Conservation (phyloP, 1,139 yeast genomes). For the Zygosaccharomyces pseudobailii region DNA sequence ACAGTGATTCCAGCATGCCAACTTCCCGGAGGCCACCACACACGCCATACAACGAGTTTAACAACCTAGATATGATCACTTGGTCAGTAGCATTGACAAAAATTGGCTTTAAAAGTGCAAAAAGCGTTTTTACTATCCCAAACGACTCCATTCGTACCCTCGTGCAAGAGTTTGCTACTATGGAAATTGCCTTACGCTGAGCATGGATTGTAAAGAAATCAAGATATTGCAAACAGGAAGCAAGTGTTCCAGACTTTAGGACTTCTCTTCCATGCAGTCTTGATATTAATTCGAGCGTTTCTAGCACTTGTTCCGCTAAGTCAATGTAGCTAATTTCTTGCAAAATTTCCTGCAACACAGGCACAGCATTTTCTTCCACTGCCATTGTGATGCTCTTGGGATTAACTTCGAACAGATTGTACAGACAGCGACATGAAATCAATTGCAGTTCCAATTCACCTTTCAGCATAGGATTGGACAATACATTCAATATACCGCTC, state of each 20-base stretch:
- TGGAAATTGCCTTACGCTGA: slow-evolving; percentile 74
- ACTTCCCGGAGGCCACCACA: slow-evolving; percentile 22
- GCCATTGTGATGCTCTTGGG: slow-evolving; percentile 62
- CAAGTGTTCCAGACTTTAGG: slow-evolving; percentile 56
- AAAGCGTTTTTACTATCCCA: slow-evolving; percentile 45
- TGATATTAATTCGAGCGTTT: slow-evolving; percentile 66
- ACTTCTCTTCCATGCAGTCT: slow-evolving; percentile 49
- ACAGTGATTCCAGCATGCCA: slow-evolving; percentile 20
- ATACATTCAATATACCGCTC: slow-evolving; percentile 50
- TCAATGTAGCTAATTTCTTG: slow-evolving; percentile 80
- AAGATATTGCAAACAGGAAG: slow-evolving; percentile 64
- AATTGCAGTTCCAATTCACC: slow-evolving; percentile 76
- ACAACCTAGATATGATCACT: slow-evolving; percentile 18
- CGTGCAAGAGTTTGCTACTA: slow-evolving; percentile 72
- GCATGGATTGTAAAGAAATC: slow-evolving; percentile 90
- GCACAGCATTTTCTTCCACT: slow-evolving; percentile 62
- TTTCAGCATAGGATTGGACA: slow-evolving; percentile 53
- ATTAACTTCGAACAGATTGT: slow-evolving; percentile 74
- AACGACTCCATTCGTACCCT: slow-evolving; percentile 45
- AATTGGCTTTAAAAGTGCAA: slow-evolving; percentile 59
- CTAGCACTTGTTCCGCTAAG: slow-evolving; percentile 86
- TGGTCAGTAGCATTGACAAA: slow-evolving; percentile 55
- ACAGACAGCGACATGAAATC: slow-evolving; percentile 79
- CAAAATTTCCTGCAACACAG: slow-evolving; percentile 60
- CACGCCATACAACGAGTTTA: slow-evolving; percentile 25